A percentile compares a stretch with the other conserved stretches of the same genome.
Evolutionary conservation across 495 filamentous ascomycete genomes (phyloP).

Genomic region (Thozetella sp.): DNA sequence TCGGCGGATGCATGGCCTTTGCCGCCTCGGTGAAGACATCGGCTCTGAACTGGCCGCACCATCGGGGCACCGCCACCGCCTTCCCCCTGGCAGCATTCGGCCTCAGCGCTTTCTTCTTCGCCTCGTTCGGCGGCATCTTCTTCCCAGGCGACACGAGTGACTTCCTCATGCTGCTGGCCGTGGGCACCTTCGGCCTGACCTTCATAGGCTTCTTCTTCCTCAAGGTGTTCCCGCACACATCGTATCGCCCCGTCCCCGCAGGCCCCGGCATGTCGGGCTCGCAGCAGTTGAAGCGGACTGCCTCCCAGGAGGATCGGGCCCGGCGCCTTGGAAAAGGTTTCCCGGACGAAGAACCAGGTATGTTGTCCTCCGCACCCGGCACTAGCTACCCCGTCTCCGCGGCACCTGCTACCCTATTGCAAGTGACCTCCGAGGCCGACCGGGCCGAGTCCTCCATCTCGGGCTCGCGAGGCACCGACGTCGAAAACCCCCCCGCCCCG

Average conservation of each 20-base stretch:
- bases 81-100: constrained; percentile 93
- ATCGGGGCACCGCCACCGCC: constrained; percentile 91
- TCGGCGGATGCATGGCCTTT: constrained; percentile 88
- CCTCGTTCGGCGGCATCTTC: constrained; percentile 70
- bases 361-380: constrained; percentile 47
- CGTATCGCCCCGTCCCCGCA: constrained; percentile 68
- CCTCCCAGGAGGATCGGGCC: constrained; percentile 54
- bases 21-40: constrained; percentile 83
- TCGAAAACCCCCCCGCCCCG: constrained; percentile 34
- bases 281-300: constrained; percentile 62
- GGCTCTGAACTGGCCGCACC: constrained; percentile 88
- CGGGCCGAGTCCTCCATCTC: constrained; percentile 12
- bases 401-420: constrained; percentile 21
- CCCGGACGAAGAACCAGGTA: constrained; percentile 67
- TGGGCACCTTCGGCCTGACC: constrained; percentile 76
- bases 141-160: constrained; percentile 83
- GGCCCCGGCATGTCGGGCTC: constrained; percentile 50
- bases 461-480: constrained; percentile 18
- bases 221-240: constrained; percentile 66
- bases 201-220: constrained; percentile 81
- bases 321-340: constrained; percentile 32
- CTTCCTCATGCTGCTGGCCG: constrained; percentile 78
- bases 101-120: constrained; percentile 95
- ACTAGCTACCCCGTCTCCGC: constrained; percentile 8
- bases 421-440: constrained; percentile 16